Evolutionary conservation across 345 rosid genomes (phyloP).

Genomic region (Erysimum cheiranthoides): DNA sequence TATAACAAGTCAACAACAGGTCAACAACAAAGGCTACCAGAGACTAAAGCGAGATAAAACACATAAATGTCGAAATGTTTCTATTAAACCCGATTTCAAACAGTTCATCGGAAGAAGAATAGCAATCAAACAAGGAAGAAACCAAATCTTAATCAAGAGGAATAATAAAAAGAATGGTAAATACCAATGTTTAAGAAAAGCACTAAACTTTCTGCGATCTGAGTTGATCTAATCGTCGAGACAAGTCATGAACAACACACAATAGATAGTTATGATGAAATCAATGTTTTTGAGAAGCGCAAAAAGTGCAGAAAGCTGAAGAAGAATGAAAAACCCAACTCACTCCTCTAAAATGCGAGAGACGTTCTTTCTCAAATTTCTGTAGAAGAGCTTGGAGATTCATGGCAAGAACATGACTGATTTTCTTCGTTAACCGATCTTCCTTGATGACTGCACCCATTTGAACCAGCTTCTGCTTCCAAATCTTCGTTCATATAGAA

Average conservation of each 20-base stretch:
- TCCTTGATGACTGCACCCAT: slow-evolving; percentile 75
- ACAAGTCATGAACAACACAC: background rate
- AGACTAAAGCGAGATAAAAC: background rate
- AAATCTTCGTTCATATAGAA: slow-evolving; percentile 54
- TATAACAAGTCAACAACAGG: background rate
- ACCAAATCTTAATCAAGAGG: background rate
- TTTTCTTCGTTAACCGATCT: slow-evolving; percentile 55
- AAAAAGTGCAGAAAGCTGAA: background rate
- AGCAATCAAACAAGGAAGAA: background rate
- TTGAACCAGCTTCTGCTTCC: slow-evolving; percentile 89
- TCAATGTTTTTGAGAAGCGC: background rate
- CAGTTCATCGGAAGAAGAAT: background rate
- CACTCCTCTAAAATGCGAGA: slow-evolving; percentile 67
- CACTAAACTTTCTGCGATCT: background rate
- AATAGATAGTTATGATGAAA: background rate
- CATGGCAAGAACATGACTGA: slow-evolving; percentile 71
- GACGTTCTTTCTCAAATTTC: slow-evolving; percentile 46
- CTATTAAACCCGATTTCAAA: background rate
- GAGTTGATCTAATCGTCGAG: background rate
- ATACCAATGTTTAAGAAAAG: background rate
- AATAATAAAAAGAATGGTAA: background rate
- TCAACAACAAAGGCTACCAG: background rate
- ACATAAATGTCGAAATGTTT: background rate
- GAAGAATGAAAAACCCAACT: slow-evolving; percentile 27
- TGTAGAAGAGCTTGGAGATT: slow-evolving; percentile 52